phyloP scores from a whole-genome alignment of 495 filamentous ascomycete genomes.

The Friedmanniomyces simplex region DNA sequence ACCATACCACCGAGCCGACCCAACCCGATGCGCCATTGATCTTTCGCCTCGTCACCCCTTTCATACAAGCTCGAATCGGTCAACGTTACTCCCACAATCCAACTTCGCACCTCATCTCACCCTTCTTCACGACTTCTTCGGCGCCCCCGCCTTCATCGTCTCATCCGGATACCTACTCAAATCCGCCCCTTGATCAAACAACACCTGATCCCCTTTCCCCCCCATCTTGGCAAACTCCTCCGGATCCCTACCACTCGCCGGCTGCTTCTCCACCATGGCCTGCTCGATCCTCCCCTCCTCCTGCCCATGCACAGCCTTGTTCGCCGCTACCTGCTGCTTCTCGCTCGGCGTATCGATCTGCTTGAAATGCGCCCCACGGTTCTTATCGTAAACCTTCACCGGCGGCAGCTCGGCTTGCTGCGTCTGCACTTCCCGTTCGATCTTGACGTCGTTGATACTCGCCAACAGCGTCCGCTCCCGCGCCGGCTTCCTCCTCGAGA shows the following conservation, averaged over 20 bases:
- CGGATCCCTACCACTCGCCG: conserved; percentile 52
- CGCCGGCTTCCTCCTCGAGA: conserved; percentile 65
- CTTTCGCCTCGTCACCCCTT: too few relatives aligned
- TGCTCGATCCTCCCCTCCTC: conserved; percentile 18
- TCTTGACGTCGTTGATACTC: conserved; percentile 66
- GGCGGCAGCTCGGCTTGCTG: conserved; percentile 40
- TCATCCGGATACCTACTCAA: conserved; percentile 16
- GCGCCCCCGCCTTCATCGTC: conserved; percentile 15
- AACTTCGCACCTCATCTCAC: too few relatives aligned
- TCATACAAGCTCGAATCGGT: too few relatives aligned
- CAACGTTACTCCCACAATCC: too few relatives aligned
- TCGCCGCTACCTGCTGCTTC: conserved; percentile 7
- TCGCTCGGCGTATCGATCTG: conserved; percentile 5
- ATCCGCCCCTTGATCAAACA: conserved; percentile 50
- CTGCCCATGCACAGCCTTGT: neutral
- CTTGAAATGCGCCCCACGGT: conserved; percentile 36
- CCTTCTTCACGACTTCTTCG: neutral
- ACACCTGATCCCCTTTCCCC: conserved; percentile 65
- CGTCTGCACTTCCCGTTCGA: conserved; percentile 50
- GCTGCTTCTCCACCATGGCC: conserved; percentile 45
- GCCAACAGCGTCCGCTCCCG: conserved; percentile 80
- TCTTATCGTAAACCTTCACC: conserved; percentile 73
- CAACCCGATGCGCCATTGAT: too few relatives aligned
- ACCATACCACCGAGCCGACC: too few relatives aligned
- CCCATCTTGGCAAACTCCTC: conserved; percentile 72